Percentiles rank a stretch among this genome's conserved stretches.
phyloP scores from a whole-genome alignment of 1,284 basidiomycete genomes.

The Serendipita sp. region DNA sequence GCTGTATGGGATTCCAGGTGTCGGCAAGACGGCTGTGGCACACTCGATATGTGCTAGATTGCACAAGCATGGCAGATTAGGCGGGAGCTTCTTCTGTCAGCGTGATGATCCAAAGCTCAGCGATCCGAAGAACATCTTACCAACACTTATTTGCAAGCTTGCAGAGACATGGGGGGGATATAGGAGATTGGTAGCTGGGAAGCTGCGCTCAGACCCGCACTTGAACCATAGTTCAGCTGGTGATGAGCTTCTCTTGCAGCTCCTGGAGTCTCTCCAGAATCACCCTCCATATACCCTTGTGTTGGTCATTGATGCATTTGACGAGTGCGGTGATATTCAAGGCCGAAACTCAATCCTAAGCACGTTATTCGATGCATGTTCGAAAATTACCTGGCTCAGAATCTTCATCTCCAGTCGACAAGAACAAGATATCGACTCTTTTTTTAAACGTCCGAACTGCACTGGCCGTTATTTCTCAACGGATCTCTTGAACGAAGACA shows the following conservation, averaged over 20 bases:
- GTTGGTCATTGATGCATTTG: background rate
- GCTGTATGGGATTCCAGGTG: constrained; percentile 18
- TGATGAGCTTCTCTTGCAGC: background rate
- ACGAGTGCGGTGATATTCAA: background rate
- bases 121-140: constrained; percentile 3
- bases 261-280: background rate
- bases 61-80: constrained; percentile 13
- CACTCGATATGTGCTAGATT: constrained; percentile 15
- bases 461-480: background rate
- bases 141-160: background rate
- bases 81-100: constrained; percentile 23
- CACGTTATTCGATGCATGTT: background rate
- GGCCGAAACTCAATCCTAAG: background rate
- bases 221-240: background rate
- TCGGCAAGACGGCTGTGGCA: constrained; percentile 17
- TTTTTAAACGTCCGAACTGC: background rate
- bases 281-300: background rate
- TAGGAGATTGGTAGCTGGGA: background rate
- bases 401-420: background rate
- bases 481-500: background rate
- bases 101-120: constrained; percentile 9
- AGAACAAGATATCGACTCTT: background rate
- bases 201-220: background rate
- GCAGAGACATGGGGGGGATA: background rate
- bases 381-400: background rate